Conservation (phyloP, 768 basidiomycete species). For the Boletus rubroflammeus region DNA sequence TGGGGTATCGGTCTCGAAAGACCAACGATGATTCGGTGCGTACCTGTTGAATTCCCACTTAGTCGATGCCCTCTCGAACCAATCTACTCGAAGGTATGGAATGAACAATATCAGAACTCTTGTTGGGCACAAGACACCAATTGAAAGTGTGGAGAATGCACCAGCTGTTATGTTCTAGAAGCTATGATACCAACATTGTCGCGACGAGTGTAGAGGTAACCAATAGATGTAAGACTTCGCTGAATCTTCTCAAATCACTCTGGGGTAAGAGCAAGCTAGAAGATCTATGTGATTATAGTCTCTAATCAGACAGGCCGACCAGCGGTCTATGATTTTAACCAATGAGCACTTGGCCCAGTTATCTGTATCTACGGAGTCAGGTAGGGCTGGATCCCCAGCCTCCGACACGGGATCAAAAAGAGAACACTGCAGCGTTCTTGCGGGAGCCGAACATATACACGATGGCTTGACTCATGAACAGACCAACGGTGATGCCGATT, state of each 20-base stretch:
- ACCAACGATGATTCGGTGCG: conserved; percentile 97
- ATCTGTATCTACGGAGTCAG: conserved; percentile 5
- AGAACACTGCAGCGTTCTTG: conserved; percentile 84
- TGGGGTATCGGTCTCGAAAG: conserved; percentile 95
- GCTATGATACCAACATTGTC: conserved; percentile 6
- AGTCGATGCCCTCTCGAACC: conserved; percentile 1
- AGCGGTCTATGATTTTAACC: background rate
- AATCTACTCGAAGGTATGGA: conserved; percentile 62
- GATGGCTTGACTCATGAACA: conserved; percentile 84
- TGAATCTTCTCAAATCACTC: background rate
- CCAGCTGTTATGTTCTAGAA: conserved; percentile 86
- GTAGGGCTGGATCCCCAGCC: background rate
- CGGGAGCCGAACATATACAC: conserved; percentile 83
- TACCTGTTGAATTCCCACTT: background rate
- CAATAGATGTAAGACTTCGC: conserved; percentile 5
- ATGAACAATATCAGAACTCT: conserved; percentile 96
- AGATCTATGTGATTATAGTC: background rate
- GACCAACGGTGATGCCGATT: conserved; percentile 84
- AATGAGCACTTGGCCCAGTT: background rate
- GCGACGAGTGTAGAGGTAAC: background rate
- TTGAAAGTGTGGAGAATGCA: conserved; percentile 84
- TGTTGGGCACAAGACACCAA: conserved; percentile 94
- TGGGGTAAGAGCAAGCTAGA: background rate
- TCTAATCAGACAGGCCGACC: conserved; percentile 6
- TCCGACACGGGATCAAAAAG: conserved; percentile 46